A percentile compares a stretch with the other conserved stretches of the same genome.
Evolutionary conservation across 495 filamentous ascomycete genomes (phyloP).

Genomic region (Lasiosphaeris hirsuta): DNA sequence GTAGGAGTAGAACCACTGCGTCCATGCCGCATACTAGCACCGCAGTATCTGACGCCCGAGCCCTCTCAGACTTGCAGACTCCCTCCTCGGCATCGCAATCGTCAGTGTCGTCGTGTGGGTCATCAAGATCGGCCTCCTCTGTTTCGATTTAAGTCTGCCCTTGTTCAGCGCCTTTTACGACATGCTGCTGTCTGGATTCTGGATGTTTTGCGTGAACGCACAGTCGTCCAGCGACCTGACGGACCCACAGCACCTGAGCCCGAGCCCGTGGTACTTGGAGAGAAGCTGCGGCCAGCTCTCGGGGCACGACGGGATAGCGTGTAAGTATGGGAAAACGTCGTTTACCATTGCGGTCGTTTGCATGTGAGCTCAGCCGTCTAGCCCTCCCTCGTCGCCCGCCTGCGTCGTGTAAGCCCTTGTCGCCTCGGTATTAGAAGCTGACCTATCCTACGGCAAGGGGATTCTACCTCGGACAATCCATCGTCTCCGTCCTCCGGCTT

Average conservation of each 20-base stretch:
- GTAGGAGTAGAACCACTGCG: constrained; percentile 10
- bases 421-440: too few relatives aligned
- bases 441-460: too few relatives aligned
- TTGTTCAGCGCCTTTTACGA: constrained; percentile 15
- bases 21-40: not conserved
- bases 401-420: too few relatives aligned
- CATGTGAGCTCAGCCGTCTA: constrained; percentile 19
- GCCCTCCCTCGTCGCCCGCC: too few relatives aligned
- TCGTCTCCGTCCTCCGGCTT: constrained; percentile 14
- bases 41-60: constrained; percentile 2
- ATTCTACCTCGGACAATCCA: constrained; percentile 13
- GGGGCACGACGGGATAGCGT: constrained; percentile 1
- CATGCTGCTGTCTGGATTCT: constrained; percentile 22
- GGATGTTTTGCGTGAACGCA: constrained; percentile 20
- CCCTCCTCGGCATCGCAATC: constrained; percentile 17
- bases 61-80: constrained; percentile 18
- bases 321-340: constrained; percentile 18
- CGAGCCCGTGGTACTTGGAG: constrained; percentile 22
- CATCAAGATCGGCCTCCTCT: constrained; percentile 7
- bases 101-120: constrained; percentile 13
- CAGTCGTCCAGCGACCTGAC: constrained; percentile 20
- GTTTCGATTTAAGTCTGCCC: not conserved
- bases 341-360: constrained; percentile 21
- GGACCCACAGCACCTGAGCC: constrained; percentile 18
- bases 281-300: constrained; percentile 9